Conservation (phyloP, 2,329 filamentous ascomycete species). For the Diaporthe nobilis region DNA sequence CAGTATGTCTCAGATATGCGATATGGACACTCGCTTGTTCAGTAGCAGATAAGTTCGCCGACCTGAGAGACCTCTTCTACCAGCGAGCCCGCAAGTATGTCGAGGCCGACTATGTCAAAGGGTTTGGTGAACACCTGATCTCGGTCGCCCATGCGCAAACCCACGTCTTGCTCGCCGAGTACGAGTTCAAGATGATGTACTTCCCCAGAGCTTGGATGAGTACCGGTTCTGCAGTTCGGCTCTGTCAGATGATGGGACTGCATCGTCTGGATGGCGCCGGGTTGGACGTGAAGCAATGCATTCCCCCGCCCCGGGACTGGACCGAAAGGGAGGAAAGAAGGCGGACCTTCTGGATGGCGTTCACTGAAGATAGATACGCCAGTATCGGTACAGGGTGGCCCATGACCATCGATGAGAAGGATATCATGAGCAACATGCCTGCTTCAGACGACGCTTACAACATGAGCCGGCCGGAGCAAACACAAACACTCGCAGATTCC, state of each 20-base stretch:
- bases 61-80: conserved; percentile 90
- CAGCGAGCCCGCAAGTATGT: conserved; percentile 90
- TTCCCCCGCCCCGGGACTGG: conserved; percentile 91
- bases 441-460: conserved; percentile 88
- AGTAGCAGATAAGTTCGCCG: conserved; percentile 83
- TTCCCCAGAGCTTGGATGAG: conserved; percentile 97
- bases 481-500: conserved; percentile 77
- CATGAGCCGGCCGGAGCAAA: conserved; percentile 81
- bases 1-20: conserved; percentile 89
- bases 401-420: conserved; percentile 91
- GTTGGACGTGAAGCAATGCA: conserved; percentile 92
- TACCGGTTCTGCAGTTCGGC: conserved; percentile 82
- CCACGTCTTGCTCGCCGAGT: conserved; percentile 83
- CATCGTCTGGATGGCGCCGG: conserved; percentile 87
- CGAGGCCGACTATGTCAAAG: conserved; percentile 90
- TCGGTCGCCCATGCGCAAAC: conserved; percentile 89
- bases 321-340: conserved; percentile 92
- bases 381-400: conserved; percentile 98
- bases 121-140: conserved; percentile 90
- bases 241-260: conserved; percentile 93
- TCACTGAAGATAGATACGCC: conserved; percentile 90
- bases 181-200: conserved; percentile 98
- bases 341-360: conserved; percentile 95
- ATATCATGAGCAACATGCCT: conserved; percentile 90
- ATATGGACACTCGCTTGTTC: conserved; percentile 97